Conservation (phyloP, 495 filamentous ascomycete species). For the Xylaria bambusicola region DNA sequence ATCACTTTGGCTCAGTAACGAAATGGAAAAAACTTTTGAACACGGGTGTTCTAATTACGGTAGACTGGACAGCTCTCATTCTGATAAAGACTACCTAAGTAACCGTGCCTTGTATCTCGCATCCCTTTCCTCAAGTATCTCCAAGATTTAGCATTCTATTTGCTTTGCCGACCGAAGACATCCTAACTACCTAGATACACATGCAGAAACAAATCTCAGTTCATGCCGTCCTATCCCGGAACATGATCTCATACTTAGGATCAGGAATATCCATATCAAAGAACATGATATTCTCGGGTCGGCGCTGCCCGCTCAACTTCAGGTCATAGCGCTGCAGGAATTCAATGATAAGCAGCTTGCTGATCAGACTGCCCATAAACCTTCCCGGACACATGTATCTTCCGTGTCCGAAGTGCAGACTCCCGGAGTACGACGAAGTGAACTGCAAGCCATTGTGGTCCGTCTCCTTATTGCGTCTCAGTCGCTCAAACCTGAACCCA, state of each 20-base stretch:
- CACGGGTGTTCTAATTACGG: no score
- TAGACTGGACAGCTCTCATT: no score
- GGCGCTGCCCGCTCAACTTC: not conserved
- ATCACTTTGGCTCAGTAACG: no score
- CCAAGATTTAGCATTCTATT: no score
- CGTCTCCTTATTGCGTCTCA: not conserved
- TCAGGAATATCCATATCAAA: not conserved
- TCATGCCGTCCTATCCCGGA: not conserved
- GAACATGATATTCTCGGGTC: not conserved
- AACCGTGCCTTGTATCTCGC: no score
- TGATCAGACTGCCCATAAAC: not conserved
- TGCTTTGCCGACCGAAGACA: no score
- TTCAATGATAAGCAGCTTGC: slow-evolving; percentile 1
- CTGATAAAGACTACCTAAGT: no score
- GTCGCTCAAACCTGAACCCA: not conserved
- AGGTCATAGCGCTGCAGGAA: not conserved
- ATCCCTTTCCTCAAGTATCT: no score
- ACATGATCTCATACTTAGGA: not conserved
- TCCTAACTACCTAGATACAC: no score
- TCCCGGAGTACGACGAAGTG: not conserved
- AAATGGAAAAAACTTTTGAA: no score
- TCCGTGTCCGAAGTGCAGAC: not conserved
- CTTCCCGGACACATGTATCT: not conserved
- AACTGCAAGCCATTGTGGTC: not conserved
- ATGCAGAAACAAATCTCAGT: no score